These are phyloP conservation scores for Stephanodiscus triporus DNA, from an alignment of 108 stramenopile genomes.

Conservation along the genomic window DNA sequence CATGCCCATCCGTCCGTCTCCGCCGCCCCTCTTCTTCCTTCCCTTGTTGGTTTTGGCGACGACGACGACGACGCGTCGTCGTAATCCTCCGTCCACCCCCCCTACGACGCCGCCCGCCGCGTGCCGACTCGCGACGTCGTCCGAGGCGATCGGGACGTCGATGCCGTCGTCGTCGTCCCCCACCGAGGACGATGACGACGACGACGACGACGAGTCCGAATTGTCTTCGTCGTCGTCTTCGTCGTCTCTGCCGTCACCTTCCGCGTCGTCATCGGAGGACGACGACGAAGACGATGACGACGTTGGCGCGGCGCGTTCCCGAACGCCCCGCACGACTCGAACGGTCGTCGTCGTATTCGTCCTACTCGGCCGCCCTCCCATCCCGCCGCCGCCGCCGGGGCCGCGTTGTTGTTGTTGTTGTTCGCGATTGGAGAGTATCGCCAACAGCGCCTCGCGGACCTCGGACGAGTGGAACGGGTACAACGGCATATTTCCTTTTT, in stretches of 20 bases:
- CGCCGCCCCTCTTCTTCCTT: neutral
- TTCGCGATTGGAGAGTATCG: conserved; percentile 15
- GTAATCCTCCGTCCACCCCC: neutral
- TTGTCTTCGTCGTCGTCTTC: neutral
- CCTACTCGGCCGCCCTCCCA: neutral
- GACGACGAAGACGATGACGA: no score
- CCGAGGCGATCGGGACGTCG: no score
- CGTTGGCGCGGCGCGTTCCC: no score
- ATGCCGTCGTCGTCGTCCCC: neutral
- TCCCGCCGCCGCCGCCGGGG: no score
- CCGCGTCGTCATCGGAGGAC: neutral
- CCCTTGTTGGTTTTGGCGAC: neutral
- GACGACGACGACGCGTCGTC: no score
- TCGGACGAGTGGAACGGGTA: conserved; percentile 21
- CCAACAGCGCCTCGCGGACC: conserved; percentile 17
- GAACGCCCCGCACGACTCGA: no score
- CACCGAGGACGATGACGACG: neutral
- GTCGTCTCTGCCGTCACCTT: neutral
- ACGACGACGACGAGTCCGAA: neutral
- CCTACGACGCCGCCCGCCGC: neutral
- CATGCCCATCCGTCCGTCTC: conserved; percentile 15
- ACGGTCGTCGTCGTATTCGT: conserved; percentile 5
- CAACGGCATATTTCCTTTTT: no score
- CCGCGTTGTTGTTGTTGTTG: no score
- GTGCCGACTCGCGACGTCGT: neutral